Base-by-base conservation (phyloP, 148 eudicot species). In the Heliosperma pusillum region DNA sequence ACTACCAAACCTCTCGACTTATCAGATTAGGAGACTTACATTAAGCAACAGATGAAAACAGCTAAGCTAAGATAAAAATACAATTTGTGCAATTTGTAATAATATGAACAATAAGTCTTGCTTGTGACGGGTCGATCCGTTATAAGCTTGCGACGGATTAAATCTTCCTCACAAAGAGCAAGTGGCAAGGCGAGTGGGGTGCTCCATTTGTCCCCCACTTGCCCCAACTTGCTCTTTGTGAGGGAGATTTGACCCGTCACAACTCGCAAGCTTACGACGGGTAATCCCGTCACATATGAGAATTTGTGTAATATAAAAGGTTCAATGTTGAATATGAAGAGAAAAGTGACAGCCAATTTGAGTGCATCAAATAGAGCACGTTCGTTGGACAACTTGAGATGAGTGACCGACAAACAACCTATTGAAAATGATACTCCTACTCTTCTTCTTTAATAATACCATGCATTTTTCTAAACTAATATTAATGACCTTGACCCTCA, bases 341-440 rank as follows among this genome's bases (percentile, higher is more conserved):
- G 16, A 33, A 42, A 61, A 73, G n/a, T 40, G 57, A 45, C 8
- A 0, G 8, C 0, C 7, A n/a, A 40, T 45, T n/a, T 12, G n/a
- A 36, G 25, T 3, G 47, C 56, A 64, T 65, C 42, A 72, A 71
- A 55, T 26, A 27, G 63, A 50, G 70, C 53, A 62, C 29, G 40
- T 71, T 77, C 7, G 63, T n/a, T 62, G 70, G 68, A 69, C 67
- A 76, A 26, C 9, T 40, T 44, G 53, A 11, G 65, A 44, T 2
- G 78, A 72, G 47, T 77, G 74, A 77, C 74, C 68, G 74, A 77
- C 74, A 77, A 70, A 62, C 69, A 59, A 42, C 71, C 57, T 15
- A 24, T 58, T 24, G 30, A 66, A 29, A 53, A 74, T 12, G 65
- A 60, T 44, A 22, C 30, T 73, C 16, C 20, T 45, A 10, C 29